phyloP scores from a whole-genome alignment of 2,329 filamentous ascomycete genomes.

The Ascochyta lentis region DNA sequence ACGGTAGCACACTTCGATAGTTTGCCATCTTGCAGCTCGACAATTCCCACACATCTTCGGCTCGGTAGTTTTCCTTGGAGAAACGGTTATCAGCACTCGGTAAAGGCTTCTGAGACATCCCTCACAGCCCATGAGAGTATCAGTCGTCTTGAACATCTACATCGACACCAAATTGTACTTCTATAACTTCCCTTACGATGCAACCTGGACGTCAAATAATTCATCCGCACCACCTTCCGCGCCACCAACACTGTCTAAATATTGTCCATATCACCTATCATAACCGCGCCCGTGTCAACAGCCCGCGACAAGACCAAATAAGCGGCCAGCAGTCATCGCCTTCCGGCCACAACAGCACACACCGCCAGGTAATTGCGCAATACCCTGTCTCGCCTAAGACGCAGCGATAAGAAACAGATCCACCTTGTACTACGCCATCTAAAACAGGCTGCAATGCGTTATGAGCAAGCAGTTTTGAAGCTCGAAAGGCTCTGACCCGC shows the following conservation, averaged over 20 bases:
- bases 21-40: constrained; percentile 43
- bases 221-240: constrained; percentile 46
- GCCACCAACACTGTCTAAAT: constrained; percentile 45
- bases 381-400: constrained; percentile 20
- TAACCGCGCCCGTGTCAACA: constrained; percentile 40
- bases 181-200: constrained; percentile 50
- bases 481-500: constrained; percentile 3
- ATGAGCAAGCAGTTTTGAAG: constrained; percentile 5
- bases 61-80: constrained; percentile 53
- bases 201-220: constrained; percentile 46
- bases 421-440: constrained; percentile 17
- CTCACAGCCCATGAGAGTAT: constrained; percentile 42
- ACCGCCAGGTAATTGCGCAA: constrained; percentile 29
- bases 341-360: constrained; percentile 29
- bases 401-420: constrained; percentile 14
- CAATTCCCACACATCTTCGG: constrained; percentile 46
- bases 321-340: constrained; percentile 34
- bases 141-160: constrained; percentile 48
- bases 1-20: constrained; percentile 44
- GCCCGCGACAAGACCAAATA: constrained; percentile 32
- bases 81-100: constrained; percentile 48
- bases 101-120: constrained; percentile 48
- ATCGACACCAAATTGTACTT: constrained; percentile 54
- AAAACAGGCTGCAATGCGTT: constrained; percentile 6
- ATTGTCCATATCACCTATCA: constrained; percentile 43